Conservation (phyloP, 2,329 filamentous ascomycete species). For the Aureobasidium sp. region DNA sequence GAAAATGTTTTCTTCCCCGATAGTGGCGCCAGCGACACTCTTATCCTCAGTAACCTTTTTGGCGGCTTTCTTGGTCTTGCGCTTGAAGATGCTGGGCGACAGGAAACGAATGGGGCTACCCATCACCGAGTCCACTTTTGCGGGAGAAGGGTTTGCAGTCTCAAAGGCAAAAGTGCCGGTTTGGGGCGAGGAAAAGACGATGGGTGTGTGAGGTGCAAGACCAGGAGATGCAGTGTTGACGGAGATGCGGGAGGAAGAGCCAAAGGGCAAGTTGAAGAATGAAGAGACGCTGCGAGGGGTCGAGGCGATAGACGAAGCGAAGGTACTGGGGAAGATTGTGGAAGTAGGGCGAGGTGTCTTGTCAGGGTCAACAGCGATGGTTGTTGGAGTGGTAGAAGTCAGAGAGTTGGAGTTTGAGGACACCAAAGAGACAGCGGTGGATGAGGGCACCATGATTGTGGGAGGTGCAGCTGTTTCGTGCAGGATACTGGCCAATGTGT, state of each 20-base stretch:
- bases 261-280: background rate
- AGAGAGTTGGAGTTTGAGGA: background rate
- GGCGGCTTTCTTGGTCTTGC: background rate
- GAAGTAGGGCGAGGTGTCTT: background rate
- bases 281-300: background rate
- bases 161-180: background rate
- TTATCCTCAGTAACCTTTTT: background rate
- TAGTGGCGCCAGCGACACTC: background rate
- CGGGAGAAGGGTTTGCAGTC: background rate
- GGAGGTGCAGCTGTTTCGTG: background rate
- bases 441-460: background rate
- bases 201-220: background rate
- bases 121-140: background rate
- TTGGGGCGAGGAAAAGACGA: background rate
- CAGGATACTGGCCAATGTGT: background rate
- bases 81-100: background rate
- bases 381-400: background rate
- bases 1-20: background rate
- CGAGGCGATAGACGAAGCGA: background rate
- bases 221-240: background rate
- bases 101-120: background rate
- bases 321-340: background rate
- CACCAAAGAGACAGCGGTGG: background rate
- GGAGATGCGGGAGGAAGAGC: background rate
- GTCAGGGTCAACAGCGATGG: background rate